Evolutionary conservation across 768 basidiomycete species (phyloP).

Genomic region (Lactarius trivialis): DNA sequence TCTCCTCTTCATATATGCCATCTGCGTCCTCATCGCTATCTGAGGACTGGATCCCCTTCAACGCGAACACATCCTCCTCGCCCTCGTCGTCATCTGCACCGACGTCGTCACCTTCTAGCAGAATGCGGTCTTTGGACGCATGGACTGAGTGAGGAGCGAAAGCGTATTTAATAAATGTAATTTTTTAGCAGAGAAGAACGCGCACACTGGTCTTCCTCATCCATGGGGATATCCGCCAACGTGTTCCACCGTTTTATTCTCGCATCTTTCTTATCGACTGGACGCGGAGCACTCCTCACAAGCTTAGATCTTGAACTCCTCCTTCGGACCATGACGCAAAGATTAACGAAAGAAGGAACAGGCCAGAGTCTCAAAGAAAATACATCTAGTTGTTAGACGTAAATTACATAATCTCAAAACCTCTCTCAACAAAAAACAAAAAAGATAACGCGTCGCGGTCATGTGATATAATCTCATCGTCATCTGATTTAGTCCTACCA

Average conservation of each 20-base stretch:
- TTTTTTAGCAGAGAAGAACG: slow-evolving; percentile 14
- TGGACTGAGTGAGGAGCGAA: slow-evolving; percentile 47
- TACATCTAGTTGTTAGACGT: background rate
- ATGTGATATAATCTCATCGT: background rate
- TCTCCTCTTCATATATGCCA: slow-evolving; percentile 34
- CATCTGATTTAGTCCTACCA: slow-evolving; percentile 39
- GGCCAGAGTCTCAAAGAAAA: background rate
- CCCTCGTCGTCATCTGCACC: slow-evolving; percentile 49
- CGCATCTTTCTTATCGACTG: slow-evolving; percentile 44
- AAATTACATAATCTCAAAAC: background rate
- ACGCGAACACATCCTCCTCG: slow-evolving; percentile 77
- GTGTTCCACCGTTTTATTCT: slow-evolving; percentile 64
- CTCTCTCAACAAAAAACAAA: background rate
- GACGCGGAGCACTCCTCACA: slow-evolving; percentile 35
- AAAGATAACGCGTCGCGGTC: background rate
- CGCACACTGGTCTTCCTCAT: slow-evolving; percentile 77
- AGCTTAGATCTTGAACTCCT: slow-evolving; percentile 8
- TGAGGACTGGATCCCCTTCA: slow-evolving; percentile 48
- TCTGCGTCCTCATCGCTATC: slow-evolving; percentile 43
- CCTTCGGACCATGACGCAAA: slow-evolving; percentile 15
- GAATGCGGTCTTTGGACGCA: slow-evolving; percentile 64
- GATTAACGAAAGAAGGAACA: background rate
- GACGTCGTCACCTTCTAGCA: slow-evolving; percentile 55
- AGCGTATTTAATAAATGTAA: background rate
- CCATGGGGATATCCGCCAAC: slow-evolving; percentile 59